Evolutionary conservation across 2,329 filamentous ascomycete genomes (phyloP), one percentile per base, ranked within the genome.

Genomic region (Talaromyces funiculosus): DNA sequence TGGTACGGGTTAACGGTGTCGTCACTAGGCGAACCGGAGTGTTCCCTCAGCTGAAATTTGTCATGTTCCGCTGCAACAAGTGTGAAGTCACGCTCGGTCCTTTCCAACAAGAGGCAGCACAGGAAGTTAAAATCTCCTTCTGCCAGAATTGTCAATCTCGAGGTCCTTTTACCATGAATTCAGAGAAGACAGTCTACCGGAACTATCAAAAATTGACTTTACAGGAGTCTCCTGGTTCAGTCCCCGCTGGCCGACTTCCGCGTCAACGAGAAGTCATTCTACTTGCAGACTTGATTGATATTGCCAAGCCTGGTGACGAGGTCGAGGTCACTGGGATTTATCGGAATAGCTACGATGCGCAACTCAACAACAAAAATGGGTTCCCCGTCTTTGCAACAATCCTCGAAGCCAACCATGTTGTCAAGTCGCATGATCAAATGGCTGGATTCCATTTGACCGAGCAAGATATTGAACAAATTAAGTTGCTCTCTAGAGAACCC

Each of bases 381-480:
- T 97, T 99, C 78, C 94, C 94, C 0, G 94, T 99, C 37, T 99
- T 99, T 75, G 93, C 94, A 4, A 99, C 94, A 0, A 94, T 99
- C 62, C 84, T 99, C 4, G 94, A 99, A 75, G 95, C 95, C 26
- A 99, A 99, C 76, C 92, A 99, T 67, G 86, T 97, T 4, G 88
- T 97, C 76, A 99, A 99, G 76, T 88, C 93, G 0, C 94, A 99
- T 72, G 94, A 99, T 73, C 92, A 99, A 77, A 87, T 99, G 63
- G 94, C 94, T 69, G 94, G 94, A 60, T 99, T 99, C 82, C 86
- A 92, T 62, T 82, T 99, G 71, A 97, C 91, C 0, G 93, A 97
- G 71, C 89, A 96, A 69, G 95, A 99, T 70, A 94, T 97, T 77
- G 89, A 91, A 22, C 81, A 90, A 63, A 99, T 99, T 66, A 89